Base-by-base conservation (phyloP, 2,329 filamentous ascomycete species). In the Mycosphaerella sp. region DNA sequence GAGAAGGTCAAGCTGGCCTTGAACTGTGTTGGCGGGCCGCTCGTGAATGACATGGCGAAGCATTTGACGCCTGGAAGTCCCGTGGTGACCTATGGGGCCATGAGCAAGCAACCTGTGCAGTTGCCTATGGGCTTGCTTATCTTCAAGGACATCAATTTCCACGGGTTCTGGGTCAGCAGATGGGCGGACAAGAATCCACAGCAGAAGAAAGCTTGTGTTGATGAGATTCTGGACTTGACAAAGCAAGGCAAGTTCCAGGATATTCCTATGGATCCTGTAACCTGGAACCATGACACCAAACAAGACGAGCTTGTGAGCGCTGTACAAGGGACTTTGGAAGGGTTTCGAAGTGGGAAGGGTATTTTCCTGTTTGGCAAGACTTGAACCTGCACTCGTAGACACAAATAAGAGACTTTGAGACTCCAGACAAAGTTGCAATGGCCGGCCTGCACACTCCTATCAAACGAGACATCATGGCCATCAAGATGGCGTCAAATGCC, bases 1-100 rank as follows among this genome's bases (percentile, higher is more conserved):
- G 85, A 90, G 55, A 75, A 80, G 12, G 77, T 97, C 49, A 80
- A 82, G 37, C 75, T 98, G 1, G 93, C 84, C 0, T 71, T 98
- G 52, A 98, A 98, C 70, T 97, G 93, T 67, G 91, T 98, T 0
- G 93, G 93, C 34, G 93, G 93, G 4, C 88, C 90, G 67, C 82
- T 84, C 9, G 89, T 89, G 3, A 85, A 85, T 25, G 79, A 84
- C 1, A 75, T 98, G 64, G 85, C 90, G 5, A 87, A 89, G 63
- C 78, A 80, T 6, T 76, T 98, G 2, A 66, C 66, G 4, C 73
- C 81, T 0, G 79, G 81, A 17, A 86, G 80, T 1, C 84, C 85
- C 50, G 76, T 97, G 69, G 89, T 98, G 18, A 95, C 91, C 4
- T 98, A 98, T 66, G 93, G 93, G 21, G 91, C 87, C 44, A 98